Conservation (phyloP, 495 filamentous ascomycete genomes). For the Podospora comata region DNA sequence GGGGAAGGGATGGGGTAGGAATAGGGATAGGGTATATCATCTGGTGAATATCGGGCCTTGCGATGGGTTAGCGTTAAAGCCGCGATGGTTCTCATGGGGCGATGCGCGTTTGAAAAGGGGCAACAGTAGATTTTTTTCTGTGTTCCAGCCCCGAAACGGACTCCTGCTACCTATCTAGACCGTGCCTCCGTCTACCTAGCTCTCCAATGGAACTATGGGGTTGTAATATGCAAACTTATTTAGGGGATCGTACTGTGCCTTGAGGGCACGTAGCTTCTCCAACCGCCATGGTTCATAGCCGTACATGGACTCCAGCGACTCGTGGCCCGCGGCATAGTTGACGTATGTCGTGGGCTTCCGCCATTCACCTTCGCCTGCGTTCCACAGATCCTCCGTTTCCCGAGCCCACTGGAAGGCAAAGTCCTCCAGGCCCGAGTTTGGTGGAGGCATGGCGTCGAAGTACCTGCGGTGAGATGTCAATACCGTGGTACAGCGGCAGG, state of each 20-base stretch:
- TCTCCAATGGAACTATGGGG: no score
- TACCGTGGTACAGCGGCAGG: not conserved
- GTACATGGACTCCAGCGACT: slow-evolving; percentile 42
- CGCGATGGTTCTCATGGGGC: no score
- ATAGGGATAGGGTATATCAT: no score
- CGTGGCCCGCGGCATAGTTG: slow-evolving; percentile 49
- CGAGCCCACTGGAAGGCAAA: not conserved
- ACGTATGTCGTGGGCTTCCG: slow-evolving; percentile 35
- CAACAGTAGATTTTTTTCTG: no score
- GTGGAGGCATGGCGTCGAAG: not conserved
- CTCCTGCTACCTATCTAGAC: no score
- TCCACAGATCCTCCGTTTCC: not conserved
- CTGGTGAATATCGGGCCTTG: no score
- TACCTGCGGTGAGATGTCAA: not conserved
- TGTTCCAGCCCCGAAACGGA: no score
- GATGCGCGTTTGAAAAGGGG: no score
- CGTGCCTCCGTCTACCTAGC: no score
- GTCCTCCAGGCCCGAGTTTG: slow-evolving; percentile 2
- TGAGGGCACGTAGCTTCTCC: slow-evolving; percentile 44
- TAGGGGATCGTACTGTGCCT: slow-evolving; percentile 54
- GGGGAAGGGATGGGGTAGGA: no score
- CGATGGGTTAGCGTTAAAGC: no score
- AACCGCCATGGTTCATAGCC: slow-evolving; percentile 50
- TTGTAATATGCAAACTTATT: slow-evolving; percentile 43
- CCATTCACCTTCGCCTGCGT: not conserved